Percentiles rank a stretch among this genome's conserved stretches.
phyloP scores from a whole-genome alignment of 306 rosid species.

The Bauhinia variegata region DNA sequence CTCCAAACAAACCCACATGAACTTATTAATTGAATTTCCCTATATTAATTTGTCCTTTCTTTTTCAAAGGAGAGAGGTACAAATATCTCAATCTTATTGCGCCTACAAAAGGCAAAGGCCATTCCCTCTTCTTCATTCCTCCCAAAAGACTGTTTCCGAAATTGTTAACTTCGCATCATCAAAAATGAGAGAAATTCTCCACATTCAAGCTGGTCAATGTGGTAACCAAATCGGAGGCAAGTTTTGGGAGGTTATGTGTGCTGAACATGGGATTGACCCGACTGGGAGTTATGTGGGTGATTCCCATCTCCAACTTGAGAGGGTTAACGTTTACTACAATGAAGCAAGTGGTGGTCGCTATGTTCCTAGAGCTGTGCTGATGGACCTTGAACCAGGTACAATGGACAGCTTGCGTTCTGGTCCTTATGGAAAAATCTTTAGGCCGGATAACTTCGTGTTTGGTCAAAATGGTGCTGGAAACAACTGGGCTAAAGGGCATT shows the following conservation, averaged over 20 bases:
- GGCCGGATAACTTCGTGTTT: conserved; percentile 79
- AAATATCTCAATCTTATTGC: conserved; percentile 12
- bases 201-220: conserved; percentile 80
- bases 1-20: conserved; percentile 66
- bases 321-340: conserved; percentile 75
- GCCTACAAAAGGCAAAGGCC: conserved; percentile 44
- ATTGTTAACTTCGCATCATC: too few relatives aligned
- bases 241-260: conserved; percentile 83
- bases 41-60: conserved; percentile 3
- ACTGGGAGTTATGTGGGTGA: conserved; percentile 60
- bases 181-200: conserved; percentile 80
- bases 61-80: conserved; percentile 13
- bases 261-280: conserved; percentile 74
- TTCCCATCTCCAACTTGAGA: conserved; percentile 65
- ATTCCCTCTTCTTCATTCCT: conserved; percentile 17
- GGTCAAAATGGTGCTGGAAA: conserved; percentile 84
- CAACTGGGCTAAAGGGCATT: conserved; percentile 85
- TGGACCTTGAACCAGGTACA: conserved; percentile 83
- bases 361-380: conserved; percentile 73
- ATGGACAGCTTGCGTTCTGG: conserved; percentile 81
- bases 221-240: conserved; percentile 82
- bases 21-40: conserved; percentile 46
- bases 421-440: conserved; percentile 67
- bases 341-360: conserved; percentile 78
- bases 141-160: background rate